Evolutionary conservation across 2,329 filamentous ascomycete genomes (phyloP), one percentile per base, ranked within the genome.

Genomic region (Pseudocercospora crystallina): DNA sequence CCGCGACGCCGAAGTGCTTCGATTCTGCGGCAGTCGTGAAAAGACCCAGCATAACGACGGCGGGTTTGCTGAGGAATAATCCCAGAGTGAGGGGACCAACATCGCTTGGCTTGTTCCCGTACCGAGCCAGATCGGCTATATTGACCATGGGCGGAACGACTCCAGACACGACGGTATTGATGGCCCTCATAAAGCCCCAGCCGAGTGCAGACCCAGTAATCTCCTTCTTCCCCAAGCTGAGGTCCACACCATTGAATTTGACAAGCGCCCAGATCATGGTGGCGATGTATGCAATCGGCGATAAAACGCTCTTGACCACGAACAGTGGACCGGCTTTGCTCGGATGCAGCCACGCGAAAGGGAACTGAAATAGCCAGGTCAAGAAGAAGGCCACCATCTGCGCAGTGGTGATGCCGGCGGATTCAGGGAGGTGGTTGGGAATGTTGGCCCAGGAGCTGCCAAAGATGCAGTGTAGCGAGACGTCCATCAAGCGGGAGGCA

Each of bases 201-300:
- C 68, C 68, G 1, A 65, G 49, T 5, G 59, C 60, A 1, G 43
- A 30, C 7, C 46, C 52, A 2, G 53, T 58, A 7, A 58, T 61
- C 15, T 56, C 56, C 1, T 55, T 50, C 26, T 44, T 49, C 8
- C 54, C 55, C 8, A 56, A 42, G 29, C 48, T 49, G 32, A 58
- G 33, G 20, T 58, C 52, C 8, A 58, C 52, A 17, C 55, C 55
- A 17, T 37, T 29, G 36, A 58, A 56, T 20, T 55, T 53, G 38
- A 89, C 83, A 17, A 95, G 78, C 1, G 89, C 82, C 90, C 90
- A 96, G 64, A 89, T 86, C 69, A 96, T 87, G 67, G 92, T 92
- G n/a, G 87, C 83, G 42, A 96, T 77, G 45, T 87, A 90, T 8
- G 89, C 89, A 33, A 64, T 60, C 11, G 58, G 58, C 8, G 51